Evolutionary conservation across 2,329 filamentous ascomycete genomes (phyloP).

Genomic region (Diaporthe sp.): DNA sequence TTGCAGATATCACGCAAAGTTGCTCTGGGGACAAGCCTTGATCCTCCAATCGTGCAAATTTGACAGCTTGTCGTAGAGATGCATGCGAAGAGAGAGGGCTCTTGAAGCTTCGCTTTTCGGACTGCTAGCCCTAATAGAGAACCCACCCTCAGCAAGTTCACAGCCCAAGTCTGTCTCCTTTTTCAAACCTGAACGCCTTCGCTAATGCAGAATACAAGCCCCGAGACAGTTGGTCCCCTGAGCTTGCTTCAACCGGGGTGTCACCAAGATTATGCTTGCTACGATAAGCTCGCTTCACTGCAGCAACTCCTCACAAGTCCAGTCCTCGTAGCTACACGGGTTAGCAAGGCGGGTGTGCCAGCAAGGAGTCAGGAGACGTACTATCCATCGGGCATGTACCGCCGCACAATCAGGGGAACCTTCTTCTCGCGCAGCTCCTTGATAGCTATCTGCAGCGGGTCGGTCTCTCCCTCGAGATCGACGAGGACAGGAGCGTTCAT

Average conservation of each 20-base stretch:
- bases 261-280: conserved; percentile 21
- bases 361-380: conserved; percentile 63
- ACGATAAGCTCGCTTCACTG: conserved; percentile 55
- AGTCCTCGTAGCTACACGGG: conserved; percentile 89
- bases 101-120: background rate
- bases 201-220: conserved; percentile 47
- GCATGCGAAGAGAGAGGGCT: conserved; percentile 1
- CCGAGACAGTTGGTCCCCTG: conserved; percentile 26
- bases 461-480: conserved; percentile 96
- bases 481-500: conserved; percentile 98
- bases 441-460: conserved; percentile 96
- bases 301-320: conserved; percentile 96
- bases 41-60: background rate
- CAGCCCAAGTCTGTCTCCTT: conserved; percentile 22
- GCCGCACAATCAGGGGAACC: conserved; percentile 93
- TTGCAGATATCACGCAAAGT: background rate
- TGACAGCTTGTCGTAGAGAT: background rate
- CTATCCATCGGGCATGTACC: conserved; percentile 97
- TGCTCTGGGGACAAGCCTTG: conserved; percentile 8
- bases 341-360: conserved; percentile 13
- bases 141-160: conserved; percentile 13
- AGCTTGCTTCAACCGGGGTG: conserved; percentile 25
- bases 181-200: conserved; percentile 48
- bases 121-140: background rate
- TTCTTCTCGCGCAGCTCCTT: conserved; percentile 99